A percentile compares a stretch with the other conserved stretches of the same genome.
phyloP scores from a whole-genome alignment of 306 rosid species.

The Hippophae rhamnoides region DNA sequence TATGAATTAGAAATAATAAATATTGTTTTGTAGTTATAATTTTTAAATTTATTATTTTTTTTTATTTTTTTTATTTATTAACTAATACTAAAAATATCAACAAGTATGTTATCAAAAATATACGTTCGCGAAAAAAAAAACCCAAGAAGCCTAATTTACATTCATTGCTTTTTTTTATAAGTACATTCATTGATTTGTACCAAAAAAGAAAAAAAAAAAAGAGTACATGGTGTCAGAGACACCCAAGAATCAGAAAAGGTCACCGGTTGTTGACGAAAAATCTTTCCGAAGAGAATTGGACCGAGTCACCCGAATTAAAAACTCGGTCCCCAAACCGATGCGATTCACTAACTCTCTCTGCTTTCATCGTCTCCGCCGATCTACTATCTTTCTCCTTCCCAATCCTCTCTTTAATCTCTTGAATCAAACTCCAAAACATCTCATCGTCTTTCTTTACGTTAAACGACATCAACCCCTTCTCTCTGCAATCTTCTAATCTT shows the following conservation, averaged over 20 bases:
- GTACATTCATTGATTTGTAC: no score
- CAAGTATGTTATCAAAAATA: no score
- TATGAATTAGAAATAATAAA: no score
- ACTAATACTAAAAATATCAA: no score
- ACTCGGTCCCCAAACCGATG: slow-evolving; percentile 32
- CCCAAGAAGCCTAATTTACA: no score
- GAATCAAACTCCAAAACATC: slow-evolving; percentile 41
- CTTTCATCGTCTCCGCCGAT: slow-evolving; percentile 10
- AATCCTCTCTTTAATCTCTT: slow-evolving; percentile 29
- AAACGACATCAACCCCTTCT: slow-evolving; percentile 13
- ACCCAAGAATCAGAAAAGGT: background rate
- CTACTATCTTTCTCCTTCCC: slow-evolving; percentile 19
- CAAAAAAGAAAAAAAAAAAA: no score
- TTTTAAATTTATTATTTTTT: no score
- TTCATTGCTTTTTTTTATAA: no score
- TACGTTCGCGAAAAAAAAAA: no score
- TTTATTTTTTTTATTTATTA: no score
- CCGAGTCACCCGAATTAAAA: slow-evolving; percentile 18
- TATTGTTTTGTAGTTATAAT: no score
- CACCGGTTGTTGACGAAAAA: slow-evolving; percentile 14
- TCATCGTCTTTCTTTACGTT: slow-evolving; percentile 11
- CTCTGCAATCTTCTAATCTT: slow-evolving; percentile 49
- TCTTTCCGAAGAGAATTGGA: slow-evolving; percentile 44
- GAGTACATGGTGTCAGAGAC: no score
- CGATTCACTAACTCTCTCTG: slow-evolving; percentile 29